These are phyloP conservation scores for Saccharomyces hybrid DNA, from an alignment of 1,139 yeast species.

Conservation along the genomic window DNA sequence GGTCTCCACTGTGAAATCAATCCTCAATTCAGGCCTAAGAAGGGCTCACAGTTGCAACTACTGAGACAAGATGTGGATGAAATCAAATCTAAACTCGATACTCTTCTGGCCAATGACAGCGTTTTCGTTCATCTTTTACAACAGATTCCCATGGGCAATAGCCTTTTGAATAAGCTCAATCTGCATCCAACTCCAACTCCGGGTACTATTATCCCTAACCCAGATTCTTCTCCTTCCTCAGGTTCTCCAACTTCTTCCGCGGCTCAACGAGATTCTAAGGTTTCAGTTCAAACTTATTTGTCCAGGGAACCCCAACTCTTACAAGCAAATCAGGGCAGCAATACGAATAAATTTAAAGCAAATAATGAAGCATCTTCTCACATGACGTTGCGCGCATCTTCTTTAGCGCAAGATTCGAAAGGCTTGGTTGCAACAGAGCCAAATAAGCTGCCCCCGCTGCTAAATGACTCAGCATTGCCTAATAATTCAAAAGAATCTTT, in stretches of 20 bases:
- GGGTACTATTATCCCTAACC: not conserved
- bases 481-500: slow-evolving; percentile 27
- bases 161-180: slow-evolving; percentile 5
- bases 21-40: slow-evolving; percentile 85
- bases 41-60: slow-evolving; percentile 83
- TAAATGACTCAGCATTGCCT: slow-evolving; percentile 36
- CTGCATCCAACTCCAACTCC: not conserved
- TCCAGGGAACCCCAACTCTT: slow-evolving; percentile 33
- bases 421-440: not conserved
- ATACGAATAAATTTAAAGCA: not conserved
- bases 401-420: not conserved
- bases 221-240: not conserved
- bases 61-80: slow-evolving; percentile 81
- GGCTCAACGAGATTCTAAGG: slow-evolving; percentile 8
- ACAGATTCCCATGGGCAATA: slow-evolving; percentile 6
- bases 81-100: slow-evolving; percentile 67
- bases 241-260: slow-evolving; percentile 1
- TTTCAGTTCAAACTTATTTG: slow-evolving; percentile 30
- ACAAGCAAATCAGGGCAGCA: not conserved
- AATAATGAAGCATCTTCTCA: not conserved
- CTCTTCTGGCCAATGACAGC: slow-evolving; percentile 62
- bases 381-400: not conserved
- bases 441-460: slow-evolving; percentile 27
- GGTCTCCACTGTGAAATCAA: slow-evolving; percentile 79
- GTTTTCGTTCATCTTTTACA: slow-evolving; percentile 43